Percentiles rank a stretch among this genome's conserved stretches.
Evolutionary conservation across 345 rosid species (phyloP).

Genomic region (Citrus australasica): DNA sequence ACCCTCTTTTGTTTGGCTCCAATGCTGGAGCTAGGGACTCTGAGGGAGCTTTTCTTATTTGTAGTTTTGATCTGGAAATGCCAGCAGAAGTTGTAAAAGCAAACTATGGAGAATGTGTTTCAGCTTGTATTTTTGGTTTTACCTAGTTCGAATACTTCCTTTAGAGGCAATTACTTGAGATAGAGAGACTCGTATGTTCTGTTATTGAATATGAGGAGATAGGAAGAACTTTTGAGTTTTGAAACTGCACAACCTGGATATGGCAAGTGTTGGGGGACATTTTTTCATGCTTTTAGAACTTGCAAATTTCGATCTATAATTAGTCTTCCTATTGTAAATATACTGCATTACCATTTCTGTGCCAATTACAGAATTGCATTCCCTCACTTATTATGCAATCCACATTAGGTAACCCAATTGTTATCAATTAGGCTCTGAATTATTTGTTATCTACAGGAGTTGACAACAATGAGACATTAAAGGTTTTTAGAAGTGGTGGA

Average conservation of each 20-base stretch:
- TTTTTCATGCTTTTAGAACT: not conserved
- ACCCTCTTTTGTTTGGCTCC: not conserved
- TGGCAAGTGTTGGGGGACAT: not conserved
- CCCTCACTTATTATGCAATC: not conserved
- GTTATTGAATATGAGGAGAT: not conserved
- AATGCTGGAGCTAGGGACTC: not conserved
- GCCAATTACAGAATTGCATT: not conserved
- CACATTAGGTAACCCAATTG: not conserved
- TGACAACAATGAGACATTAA: constrained; percentile 68
- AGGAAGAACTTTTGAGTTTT: not conserved
- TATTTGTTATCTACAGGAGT: constrained; percentile 54
- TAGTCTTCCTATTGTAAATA: not conserved
- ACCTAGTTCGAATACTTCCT: not conserved
- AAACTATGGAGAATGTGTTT: not conserved
- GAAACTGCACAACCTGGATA: not conserved
- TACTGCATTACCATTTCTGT: not conserved
- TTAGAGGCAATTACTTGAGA: not conserved
- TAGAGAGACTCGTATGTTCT: not conserved
- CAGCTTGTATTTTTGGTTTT: not conserved
- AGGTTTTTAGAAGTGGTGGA: constrained; percentile 79
- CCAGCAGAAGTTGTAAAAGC: not conserved
- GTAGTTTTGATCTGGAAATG: not conserved
- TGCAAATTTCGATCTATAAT: not conserved
- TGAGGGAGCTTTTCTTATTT: not conserved
- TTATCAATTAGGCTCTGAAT: not conserved